Conservation (phyloP, 31 red algal genomes). For the Odonthalia washingtoniensis region DNA sequence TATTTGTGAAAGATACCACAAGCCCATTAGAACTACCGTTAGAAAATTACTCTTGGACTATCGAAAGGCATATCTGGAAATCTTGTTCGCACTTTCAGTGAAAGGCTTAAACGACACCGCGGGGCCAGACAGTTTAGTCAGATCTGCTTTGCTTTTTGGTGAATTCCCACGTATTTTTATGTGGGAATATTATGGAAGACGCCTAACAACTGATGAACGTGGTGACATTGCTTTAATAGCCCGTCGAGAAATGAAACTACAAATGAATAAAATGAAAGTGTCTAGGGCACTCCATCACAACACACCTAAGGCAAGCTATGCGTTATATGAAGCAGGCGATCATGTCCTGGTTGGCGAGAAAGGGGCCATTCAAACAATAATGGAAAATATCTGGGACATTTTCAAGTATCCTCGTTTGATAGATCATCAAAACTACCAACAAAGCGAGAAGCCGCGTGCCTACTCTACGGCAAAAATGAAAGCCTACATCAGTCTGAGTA, state of each 20-base stretch:
- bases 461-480: slow-evolving; percentile 34
- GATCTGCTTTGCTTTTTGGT: slow-evolving; percentile 27
- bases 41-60: no score
- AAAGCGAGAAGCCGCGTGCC: background rate
- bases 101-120: slow-evolving; percentile 47
- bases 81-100: background rate
- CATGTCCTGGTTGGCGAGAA: no score
- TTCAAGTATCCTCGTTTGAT: no score
- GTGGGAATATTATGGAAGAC: background rate
- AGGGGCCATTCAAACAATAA: no score
- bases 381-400: no score
- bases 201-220: background rate
- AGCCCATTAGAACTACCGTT: no score
- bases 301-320: no score
- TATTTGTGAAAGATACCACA: no score
- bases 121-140: slow-evolving; percentile 36
- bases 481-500: slow-evolving; percentile 21
- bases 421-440: no score
- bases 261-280: slow-evolving; percentile 2
- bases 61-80: background rate
- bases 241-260: background rate
- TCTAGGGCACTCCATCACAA: slow-evolving; percentile 9
- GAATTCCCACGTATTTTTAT: slow-evolving; percentile 29
- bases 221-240: background rate
- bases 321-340: no score